Evolutionary conservation across 345 rosid species (phyloP), one percentile per base, ranked within the genome.

Genomic region (Hevea brasiliensis): DNA sequence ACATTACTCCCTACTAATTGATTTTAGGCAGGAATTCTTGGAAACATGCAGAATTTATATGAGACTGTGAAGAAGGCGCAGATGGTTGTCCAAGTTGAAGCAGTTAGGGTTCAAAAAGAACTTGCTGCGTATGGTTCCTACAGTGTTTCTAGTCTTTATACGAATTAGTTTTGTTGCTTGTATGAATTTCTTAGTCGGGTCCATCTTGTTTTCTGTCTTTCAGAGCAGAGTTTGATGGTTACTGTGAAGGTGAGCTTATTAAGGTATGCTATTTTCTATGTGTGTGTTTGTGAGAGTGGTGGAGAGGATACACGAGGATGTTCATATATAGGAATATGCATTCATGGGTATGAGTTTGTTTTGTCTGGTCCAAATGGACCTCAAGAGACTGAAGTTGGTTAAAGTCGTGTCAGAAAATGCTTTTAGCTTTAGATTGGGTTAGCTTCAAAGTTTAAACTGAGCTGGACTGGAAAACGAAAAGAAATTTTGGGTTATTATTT

Each of bases 11-110:
- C 54, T 21, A 10, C 63, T 81, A 24, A 47, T 82, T 62, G 74
- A 61, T 82, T 70, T 61, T 87, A 89, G 98, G 91, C 96, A 82
- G 97, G 98, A 71, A 87, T 91, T 69, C 86, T 90, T 42, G 98
- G 96, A 27, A 91, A 91, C 81, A 94, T 92, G 97, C 93, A 87
- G 79, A 94, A 90, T 80, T 83, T 94, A 72, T 94, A 85, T 66
- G 98, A 92, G 67, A 91, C 96, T 2, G 97, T 92, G 72, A 94
- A 94, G 79, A 94, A 94, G 81, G 97, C 98, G n/a, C 96, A 94
- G 83, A 91, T 87, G 93, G 96, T 94, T 70, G 98, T 94, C 84
- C 97, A 91, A 84, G 97, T 92, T 17, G 98, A 91, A 77, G 97
- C 97, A 54, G 98, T 94, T 20, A 84, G 87, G 23, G 97, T 94